Evolutionary conservation across 305 asterid genomes (phyloP), one percentile per base, ranked within the genome.

Genomic region (Fraxinus latifolia): DNA sequence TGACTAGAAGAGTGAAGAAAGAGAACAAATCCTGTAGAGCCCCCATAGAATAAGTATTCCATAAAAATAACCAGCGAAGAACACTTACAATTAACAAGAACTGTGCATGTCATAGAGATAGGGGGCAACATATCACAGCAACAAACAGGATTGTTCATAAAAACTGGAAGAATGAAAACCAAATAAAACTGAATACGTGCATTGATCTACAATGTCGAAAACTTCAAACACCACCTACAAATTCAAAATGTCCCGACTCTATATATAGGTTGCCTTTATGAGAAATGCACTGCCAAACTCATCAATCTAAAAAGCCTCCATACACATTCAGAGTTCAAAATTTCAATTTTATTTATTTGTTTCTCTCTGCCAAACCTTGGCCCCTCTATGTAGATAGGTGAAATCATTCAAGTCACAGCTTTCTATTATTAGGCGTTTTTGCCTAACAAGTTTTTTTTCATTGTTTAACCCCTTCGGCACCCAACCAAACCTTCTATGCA

Each of bases 1-100:
- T 65, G 36, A 79, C 77, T 71, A 68, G 8, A 60, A 80, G 77
- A 80, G 14, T 65, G 39, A 74, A 21, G 76, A 78, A 74, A 81
- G 53, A 1, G 23, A 60, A 32, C 36, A n/a, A 67, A 67, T 27
- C 74, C 74, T 67, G 33, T 53, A 27, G 6, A 71, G 60, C 47
- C 32, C 74, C 29, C 79, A 77, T 27, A 33, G 78, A 9, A 74
- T 50, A 77, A 14, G 73, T 81, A 53, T 29, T 44, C 31, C 7
- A 29, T 67, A 25, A 67, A 23, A 67, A 11, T 27, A 14, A 67
- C 72, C 72, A 67, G 15, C 1, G 50, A 76, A 47, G 73, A 14
- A 71, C 78, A 34, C 53, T 77, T 14, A 32, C 34, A 82, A 23
- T 42, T 19, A 47, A 7, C 80, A 32, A 37, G 71, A 58, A 72